Base-by-base conservation (phyloP, 192 early-diverging fungal genomes). In the Podila verticillata region DNA sequence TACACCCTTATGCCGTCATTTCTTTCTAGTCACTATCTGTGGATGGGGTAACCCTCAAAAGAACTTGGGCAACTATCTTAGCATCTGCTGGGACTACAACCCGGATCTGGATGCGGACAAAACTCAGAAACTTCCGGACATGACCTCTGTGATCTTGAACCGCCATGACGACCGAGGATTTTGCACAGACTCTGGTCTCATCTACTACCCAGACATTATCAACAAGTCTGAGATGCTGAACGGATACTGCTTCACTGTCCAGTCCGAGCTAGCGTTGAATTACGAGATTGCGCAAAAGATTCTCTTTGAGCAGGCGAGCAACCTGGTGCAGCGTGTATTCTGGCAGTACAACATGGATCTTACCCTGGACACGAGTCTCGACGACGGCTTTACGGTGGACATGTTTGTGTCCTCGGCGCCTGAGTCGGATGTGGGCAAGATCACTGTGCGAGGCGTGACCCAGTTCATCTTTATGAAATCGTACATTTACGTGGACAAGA, bases 401-500 rank as follows among this genome's bases (percentile, higher is more conserved):
- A 79, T 82, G 28, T 82, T 78, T 48, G 67, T 71, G 5, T 77
- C 75, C 13, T 65, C 73, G 13, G 30, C 31, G 1, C 69, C 68
- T 2, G 70, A 63, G 7, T 19, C 57, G 2, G 66, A 68, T 15
- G 28, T 57, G 10, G 56, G 61, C 20, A 28, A 70, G 34, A 72
- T 77, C 48, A 74, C 69, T 1, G 70, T 85, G 6, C 81, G 81
- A 10, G 84, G 80, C 1, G 74, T 82, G 20, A 73, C 79, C 0
- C 74, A 82, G 60, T 85, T 74, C 15, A 79, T 85, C 29, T 82
- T 85, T n/a, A 75, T 85, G 80, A 75, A 81, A 47, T 54, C 65
- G 4, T 85, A 82, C 26, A 72, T 85, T 30, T 85, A 81, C 30
- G 65, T 85, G 28, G 70, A 85, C 71, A 85, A 79, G 68, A 81